These are phyloP conservation scores for Aspergillus cristatus DNA, from an alignment of 495 filamentous ascomycete genomes.

Conservation along the genomic window DNA sequence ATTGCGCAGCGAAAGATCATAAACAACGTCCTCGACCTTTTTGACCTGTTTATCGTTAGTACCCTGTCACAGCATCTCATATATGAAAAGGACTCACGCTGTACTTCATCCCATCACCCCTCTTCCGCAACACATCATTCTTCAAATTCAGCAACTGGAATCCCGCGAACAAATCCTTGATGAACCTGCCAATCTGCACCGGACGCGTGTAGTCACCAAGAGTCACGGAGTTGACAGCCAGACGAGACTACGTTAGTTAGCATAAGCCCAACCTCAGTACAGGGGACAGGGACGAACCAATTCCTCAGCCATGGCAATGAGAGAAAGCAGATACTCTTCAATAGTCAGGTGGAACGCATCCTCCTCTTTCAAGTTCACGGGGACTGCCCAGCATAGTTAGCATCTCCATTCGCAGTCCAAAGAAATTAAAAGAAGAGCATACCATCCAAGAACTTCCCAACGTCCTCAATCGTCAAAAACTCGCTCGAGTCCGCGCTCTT, in stretches of 20 bases:
- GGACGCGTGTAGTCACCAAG: slow-evolving; percentile 80
- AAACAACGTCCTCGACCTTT: slow-evolving; percentile 96
- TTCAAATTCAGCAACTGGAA: slow-evolving; percentile 97
- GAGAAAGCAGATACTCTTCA: slow-evolving; percentile 87
- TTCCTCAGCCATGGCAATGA: slow-evolving; percentile 83
- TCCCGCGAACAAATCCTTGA: slow-evolving; percentile 90
- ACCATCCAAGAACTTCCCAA: slow-evolving; percentile 70
- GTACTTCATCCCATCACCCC: slow-evolving; percentile 92
- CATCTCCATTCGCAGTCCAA: background rate
- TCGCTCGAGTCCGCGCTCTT: slow-evolving; percentile 28
- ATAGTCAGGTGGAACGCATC: slow-evolving; percentile 93
- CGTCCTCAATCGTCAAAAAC: slow-evolving; percentile 80
- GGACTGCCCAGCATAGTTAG: slow-evolving; percentile 48
- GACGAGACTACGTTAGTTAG: slow-evolving; percentile 47
- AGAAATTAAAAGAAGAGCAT: slow-evolving; percentile 13
- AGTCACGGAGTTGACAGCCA: slow-evolving; percentile 95
- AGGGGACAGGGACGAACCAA: slow-evolving; percentile 40
- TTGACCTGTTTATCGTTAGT: slow-evolving; percentile 49
- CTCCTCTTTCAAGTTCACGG: slow-evolving; percentile 80
- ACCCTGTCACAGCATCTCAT: slow-evolving; percentile 1
- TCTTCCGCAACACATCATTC: slow-evolving; percentile 82
- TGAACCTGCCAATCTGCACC: slow-evolving; percentile 76
- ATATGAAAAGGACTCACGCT: slow-evolving; percentile 48
- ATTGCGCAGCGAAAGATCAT: slow-evolving; percentile 83
- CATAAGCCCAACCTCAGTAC: background rate